These are phyloP conservation scores for Paramarasmius palmivorus DNA, from an alignment of 1,284 basidiomycete genomes.

Conservation along the genomic window DNA sequence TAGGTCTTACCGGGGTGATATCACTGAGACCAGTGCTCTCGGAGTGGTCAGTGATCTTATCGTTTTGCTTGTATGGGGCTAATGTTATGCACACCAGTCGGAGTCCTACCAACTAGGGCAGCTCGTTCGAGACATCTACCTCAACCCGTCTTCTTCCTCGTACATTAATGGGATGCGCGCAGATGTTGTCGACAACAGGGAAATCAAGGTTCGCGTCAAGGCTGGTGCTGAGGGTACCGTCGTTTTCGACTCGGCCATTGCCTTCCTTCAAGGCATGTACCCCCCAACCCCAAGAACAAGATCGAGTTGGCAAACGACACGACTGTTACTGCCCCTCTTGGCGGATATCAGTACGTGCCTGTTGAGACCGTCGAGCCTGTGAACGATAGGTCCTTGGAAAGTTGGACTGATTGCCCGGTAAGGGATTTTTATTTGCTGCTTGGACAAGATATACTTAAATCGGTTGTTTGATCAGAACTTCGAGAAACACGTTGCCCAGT, in stretches of 20 bases:
- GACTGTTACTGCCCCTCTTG: slow-evolving; percentile 71
- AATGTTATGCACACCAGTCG: slow-evolving; percentile 38
- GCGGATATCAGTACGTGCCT: slow-evolving; percentile 84
- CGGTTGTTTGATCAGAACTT: slow-evolving; percentile 47
- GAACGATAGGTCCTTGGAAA: slow-evolving; percentile 82
- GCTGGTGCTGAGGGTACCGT: slow-evolving; percentile 82
- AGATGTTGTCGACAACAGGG: slow-evolving; percentile 68
- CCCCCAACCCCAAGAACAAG: slow-evolving; percentile 72
- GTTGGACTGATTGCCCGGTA: slow-evolving; percentile 83
- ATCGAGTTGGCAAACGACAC: slow-evolving; percentile 79
- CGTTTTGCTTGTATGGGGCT: neutral
- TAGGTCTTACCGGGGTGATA: slow-evolving; percentile 64
- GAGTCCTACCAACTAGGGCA: slow-evolving; percentile 75
- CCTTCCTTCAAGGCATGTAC: slow-evolving; percentile 78
- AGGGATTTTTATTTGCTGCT: slow-evolving; percentile 21
- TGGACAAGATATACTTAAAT: no score
- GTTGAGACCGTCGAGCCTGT: slow-evolving; percentile 83
- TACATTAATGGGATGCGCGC: slow-evolving; percentile 67
- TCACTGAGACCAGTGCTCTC: slow-evolving; percentile 80
- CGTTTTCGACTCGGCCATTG: slow-evolving; percentile 81
- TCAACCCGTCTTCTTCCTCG: slow-evolving; percentile 60
- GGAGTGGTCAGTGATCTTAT: slow-evolving; percentile 59
- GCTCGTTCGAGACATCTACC: slow-evolving; percentile 69
- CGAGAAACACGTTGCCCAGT: slow-evolving; percentile 57
- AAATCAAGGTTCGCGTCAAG: slow-evolving; percentile 77